phyloP scores from a whole-genome alignment of 192 early-diverging fungal species.

The Paraglomus brasilianum region DNA sequence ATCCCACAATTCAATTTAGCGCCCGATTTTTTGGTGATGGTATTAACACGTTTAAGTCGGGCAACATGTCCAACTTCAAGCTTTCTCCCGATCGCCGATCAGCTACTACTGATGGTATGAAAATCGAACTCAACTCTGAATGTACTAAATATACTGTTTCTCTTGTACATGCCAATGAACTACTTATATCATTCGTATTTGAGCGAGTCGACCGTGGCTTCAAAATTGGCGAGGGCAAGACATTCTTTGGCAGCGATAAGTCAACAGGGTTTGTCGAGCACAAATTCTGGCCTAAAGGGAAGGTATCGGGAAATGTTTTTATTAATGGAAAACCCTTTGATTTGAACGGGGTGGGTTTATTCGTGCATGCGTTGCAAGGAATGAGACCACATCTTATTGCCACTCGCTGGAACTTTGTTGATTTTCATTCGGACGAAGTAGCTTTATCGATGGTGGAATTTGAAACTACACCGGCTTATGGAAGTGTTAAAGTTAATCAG shows the following conservation, averaged over 20 bases:
- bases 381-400: slow-evolving; percentile 84
- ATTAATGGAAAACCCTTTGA: slow-evolving; percentile 68
- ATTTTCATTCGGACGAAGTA: slow-evolving; percentile 69
- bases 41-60: slow-evolving; percentile 72
- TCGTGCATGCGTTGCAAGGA: slow-evolving; percentile 82
- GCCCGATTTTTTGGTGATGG: slow-evolving; percentile 71
- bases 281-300: slow-evolving; percentile 81
- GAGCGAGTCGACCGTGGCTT: slow-evolving; percentile 64
- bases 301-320: slow-evolving; percentile 69
- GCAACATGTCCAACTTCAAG: slow-evolving; percentile 70
- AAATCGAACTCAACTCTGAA: slow-evolving; percentile 53
- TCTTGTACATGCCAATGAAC: slow-evolving; percentile 60
- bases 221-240: slow-evolving; percentile 84
- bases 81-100: slow-evolving; percentile 72
- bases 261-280: slow-evolving; percentile 65
- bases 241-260: slow-evolving; percentile 63
- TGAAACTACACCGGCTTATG: slow-evolving; percentile 70
- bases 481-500: slow-evolving; percentile 68
- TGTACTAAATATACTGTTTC: slow-evolving; percentile 50
- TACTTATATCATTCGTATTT: slow-evolving; percentile 69
- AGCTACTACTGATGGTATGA: slow-evolving; percentile 72
- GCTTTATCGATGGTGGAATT: slow-evolving; percentile 73
- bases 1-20: slow-evolving; percentile 72
- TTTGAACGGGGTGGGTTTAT: slow-evolving; percentile 69
- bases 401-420: slow-evolving; percentile 81